Base-by-base conservation (phyloP, 2,329 filamentous ascomycete species). In the Exophiala sp. region DNA sequence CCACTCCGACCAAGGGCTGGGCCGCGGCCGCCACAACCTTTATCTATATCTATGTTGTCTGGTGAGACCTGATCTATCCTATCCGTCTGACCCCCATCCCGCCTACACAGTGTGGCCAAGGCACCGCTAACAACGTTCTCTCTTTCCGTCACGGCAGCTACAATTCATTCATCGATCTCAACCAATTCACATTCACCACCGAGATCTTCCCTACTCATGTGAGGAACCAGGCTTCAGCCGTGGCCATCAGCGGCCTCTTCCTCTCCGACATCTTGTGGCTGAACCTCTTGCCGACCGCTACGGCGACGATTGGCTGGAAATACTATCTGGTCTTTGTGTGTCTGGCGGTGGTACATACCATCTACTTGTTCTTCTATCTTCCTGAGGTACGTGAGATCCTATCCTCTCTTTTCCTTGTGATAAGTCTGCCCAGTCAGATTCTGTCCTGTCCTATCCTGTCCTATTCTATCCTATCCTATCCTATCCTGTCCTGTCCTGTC, bases 141-240 rank as follows among this genome's bases (percentile, higher is more conserved):
- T n/a, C n/a, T n/a, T n/a, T n/a, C n/a, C n/a, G n/a, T n/a, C n/a
- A n/a, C n/a, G n/a, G 14, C 34, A 50, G 47, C 14, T 41, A 50
- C 18, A 39, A 29, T 14, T 14, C 18, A 22, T 44, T 43, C 58
- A 65, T 72, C 24, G 72, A 74, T 50, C 71, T 70, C 1, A 72
- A 68, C 13, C 71, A 72, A 61, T 74, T 72, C 48, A 62, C 71
- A 14, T 72, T 72, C 41, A 65, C 70, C 11, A 21, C 40, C 38
- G 53, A 56, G 44, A 51, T 56, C 41, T 52, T 52, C 23, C 50
- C 50, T 13, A 39, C 44, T 18, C 50, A 52, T 27, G 27, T 52
- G 16, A 44, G 50, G 21, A 41, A 37, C 8, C 48, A 49, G 40
- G 50, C 43, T 2, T 47, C 44, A 8, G 50, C 23, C 11, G 32